Evolutionary conservation across 352 stramenopile species (phyloP).

Genomic region (Pythium utonaiense): DNA sequence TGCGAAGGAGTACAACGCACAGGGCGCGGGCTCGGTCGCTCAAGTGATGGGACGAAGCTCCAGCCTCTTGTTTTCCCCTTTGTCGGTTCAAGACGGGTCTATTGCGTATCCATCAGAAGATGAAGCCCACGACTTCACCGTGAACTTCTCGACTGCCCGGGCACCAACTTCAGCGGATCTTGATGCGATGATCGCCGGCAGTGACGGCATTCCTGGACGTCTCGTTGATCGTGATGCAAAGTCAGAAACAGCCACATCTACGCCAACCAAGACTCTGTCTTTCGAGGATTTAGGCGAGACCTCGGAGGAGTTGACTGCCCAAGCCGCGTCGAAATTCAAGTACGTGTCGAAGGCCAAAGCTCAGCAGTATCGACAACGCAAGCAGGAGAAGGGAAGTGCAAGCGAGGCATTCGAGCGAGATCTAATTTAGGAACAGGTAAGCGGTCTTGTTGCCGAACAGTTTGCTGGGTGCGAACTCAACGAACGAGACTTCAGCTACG

Average conservation of each 20-base stretch:
- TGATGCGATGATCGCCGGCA: background rate
- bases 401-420: constrained; percentile 3
- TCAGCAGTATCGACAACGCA: constrained; percentile 18
- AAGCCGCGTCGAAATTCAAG: constrained; percentile 14
- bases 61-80: constrained; percentile 22
- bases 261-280: constrained; percentile 13
- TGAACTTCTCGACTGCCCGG: background rate
- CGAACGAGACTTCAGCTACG: background rate
- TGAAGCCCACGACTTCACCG: constrained; percentile 1
- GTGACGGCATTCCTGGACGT: background rate
- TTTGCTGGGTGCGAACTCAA: no score
- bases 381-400: constrained; percentile 3
- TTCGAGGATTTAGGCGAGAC: constrained; percentile 15
- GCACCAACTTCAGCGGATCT: background rate
- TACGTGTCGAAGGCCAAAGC: constrained; percentile 26
- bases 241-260: background rate
- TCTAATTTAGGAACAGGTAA: constrained; percentile 13
- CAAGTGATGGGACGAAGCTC: constrained; percentile 3
- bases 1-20: background rate
- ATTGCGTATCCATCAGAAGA: constrained; percentile 20
- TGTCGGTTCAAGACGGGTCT: constrained; percentile 19
- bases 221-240: background rate
- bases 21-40: background rate
- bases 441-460: background rate
- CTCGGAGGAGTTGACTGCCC: background rate